Evolutionary conservation across 257 asterid genomes (phyloP), one percentile per base, ranked within the genome.

Genomic region (Rhazya stricta): DNA sequence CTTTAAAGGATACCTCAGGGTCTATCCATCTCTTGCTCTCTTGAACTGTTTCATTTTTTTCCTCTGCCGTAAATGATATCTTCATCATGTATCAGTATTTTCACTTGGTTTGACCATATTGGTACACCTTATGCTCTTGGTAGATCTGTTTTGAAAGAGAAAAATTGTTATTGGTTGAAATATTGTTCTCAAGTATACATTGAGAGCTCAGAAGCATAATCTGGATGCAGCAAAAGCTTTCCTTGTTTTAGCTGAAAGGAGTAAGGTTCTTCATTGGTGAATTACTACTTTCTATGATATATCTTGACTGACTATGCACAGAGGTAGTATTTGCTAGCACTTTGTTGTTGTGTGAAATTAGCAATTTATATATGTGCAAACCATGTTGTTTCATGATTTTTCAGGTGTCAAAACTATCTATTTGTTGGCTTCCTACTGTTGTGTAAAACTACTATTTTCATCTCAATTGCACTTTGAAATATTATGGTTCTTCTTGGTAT

Each of bases 391-490:
- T 36, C 48, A 65, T 19, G 48, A 37, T 65, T 36, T 19, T 27
- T 25, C 19, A 51, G 39, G 37, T 11, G 9, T 36, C 48, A 65
- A 37, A 58, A 56, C 16, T 56, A n/a, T 3, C 25, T 62, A 25
- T 37, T 34, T 29, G 1, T 15, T 32, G 25, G 25, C 48, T 65
- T 65, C 1, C 2, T 19, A 7, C 48, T 65, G 18, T 34, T 39
- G 69, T 51, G n/a, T 19, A 19, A 1, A 19, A 16, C 34, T 16
- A 1, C 5, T 34, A 11, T 63, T 62, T 7, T 45, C 34, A 6
- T 63, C 39, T 63, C 58, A 51, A 39, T 53, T 53, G 74, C 74
- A 61, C 27, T n/a, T 42, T 18, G 29, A 51, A 39, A 21, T 67
- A n/a, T 42, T 53, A 27, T 71, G 69, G 39, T 50, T 46, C 39